phyloP scores from a whole-genome alignment of 306 rosid species.

The Vachellia pachyceras region DNA sequence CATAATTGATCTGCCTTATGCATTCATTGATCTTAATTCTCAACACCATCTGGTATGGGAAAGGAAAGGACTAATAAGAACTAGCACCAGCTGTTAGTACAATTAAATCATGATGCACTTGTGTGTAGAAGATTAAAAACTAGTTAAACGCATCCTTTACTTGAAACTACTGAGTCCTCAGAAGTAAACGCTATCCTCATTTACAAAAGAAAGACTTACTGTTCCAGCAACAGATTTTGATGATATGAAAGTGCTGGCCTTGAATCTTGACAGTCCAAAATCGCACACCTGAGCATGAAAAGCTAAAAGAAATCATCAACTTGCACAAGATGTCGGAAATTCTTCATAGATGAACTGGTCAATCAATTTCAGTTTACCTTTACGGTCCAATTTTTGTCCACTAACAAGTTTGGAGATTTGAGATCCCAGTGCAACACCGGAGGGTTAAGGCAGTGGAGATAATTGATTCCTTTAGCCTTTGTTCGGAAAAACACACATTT shows the following conservation, averaged over 20 bases:
- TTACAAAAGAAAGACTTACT: constrained; percentile 52
- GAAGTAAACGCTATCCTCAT: constrained; percentile 2
- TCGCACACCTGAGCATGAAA: constrained; percentile 73
- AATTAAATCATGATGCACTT: constrained; percentile 14
- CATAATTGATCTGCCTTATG: background rate
- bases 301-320: constrained; percentile 28
- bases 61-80: background rate
- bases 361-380: constrained; percentile 57
- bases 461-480: constrained; percentile 98
- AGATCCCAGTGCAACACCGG: constrained; percentile 98
- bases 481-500: background rate
- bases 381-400: constrained; percentile 94
- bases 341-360: constrained; percentile 1
- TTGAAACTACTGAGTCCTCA: too few species aligned
- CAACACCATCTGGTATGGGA: constrained; percentile 13
- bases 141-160: background rate
- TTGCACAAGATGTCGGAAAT: background rate
- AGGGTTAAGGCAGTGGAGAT: constrained; percentile 91
- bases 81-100: constrained; percentile 1
- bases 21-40: constrained; percentile 26
- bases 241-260: constrained; percentile 84
- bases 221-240: constrained; percentile 98
- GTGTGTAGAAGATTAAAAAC: background rate
- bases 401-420: constrained; percentile 93
- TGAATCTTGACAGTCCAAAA: constrained; percentile 97